Conservation (phyloP, 306 rosid genomes). For the Comarum palustre region DNA sequence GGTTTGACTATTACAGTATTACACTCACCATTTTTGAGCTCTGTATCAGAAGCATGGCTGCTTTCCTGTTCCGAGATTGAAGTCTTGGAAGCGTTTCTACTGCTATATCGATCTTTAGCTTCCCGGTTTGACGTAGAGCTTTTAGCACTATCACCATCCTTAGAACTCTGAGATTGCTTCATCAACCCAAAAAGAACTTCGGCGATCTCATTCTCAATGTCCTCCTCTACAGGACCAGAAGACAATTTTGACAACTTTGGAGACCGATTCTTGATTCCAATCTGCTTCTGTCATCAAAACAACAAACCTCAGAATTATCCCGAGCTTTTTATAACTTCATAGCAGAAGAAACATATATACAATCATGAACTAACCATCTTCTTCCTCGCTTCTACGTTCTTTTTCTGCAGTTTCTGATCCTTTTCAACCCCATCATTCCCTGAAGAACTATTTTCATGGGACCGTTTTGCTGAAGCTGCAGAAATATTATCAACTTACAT, state of each 20-base stretch:
- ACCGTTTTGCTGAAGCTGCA: constrained; percentile 57
- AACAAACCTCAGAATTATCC: constrained; percentile 24
- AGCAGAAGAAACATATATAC: not conserved
- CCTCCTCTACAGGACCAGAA: constrained; percentile 35
- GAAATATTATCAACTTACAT: not conserved
- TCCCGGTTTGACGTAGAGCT: constrained; percentile 32
- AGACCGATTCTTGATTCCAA: constrained; percentile 33
- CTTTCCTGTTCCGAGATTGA: not conserved
- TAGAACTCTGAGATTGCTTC: constrained; percentile 41
- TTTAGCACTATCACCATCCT: constrained; percentile 15
- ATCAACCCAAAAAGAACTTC: constrained; percentile 61
- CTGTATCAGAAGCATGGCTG: not conserved
- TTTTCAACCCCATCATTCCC: constrained; percentile 32
- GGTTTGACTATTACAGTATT: not conserved
- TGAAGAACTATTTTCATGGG: constrained; percentile 42
- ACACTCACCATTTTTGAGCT: not conserved
- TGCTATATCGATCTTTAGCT: constrained; percentile 7
- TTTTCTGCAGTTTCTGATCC: constrained; percentile 33
- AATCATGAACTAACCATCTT: constrained; percentile 42
- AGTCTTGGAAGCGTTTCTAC: not conserved
- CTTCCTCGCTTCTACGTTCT: constrained; percentile 26
- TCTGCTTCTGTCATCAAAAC: constrained; percentile 39
- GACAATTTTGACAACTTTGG: constrained; percentile 26
- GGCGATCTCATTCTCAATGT: constrained; percentile 72
- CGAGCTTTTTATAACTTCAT: not conserved